These are phyloP conservation scores for Leccinum barrowsii DNA, from an alignment of 768 basidiomycete species.

Conservation along the genomic window DNA sequence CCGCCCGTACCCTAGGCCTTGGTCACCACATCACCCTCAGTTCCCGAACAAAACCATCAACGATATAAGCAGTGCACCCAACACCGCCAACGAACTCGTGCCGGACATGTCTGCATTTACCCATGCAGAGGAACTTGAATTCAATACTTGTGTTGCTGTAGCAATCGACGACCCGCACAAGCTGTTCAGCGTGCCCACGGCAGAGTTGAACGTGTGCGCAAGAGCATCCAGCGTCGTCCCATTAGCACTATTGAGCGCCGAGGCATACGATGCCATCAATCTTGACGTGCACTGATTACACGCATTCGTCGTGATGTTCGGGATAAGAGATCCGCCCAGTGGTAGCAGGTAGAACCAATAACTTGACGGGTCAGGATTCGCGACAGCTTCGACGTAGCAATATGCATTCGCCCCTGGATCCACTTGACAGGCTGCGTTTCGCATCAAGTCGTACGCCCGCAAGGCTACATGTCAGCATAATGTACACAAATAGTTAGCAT, in stretches of 20 bases:
- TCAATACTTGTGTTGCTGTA: slow-evolving; percentile 9
- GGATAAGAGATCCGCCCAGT: slow-evolving; percentile 52
- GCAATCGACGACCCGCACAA: slow-evolving; percentile 55
- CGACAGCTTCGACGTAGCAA: slow-evolving; percentile 69
- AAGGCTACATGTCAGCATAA: slow-evolving; percentile 42
- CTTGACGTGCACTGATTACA: slow-evolving; percentile 65
- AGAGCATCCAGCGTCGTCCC: slow-evolving; percentile 37
- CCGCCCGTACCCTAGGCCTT: not conserved
- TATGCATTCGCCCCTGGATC: slow-evolving; percentile 60
- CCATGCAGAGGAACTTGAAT: slow-evolving; percentile 11
- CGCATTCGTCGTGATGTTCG: slow-evolving; percentile 40
- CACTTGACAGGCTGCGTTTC: slow-evolving; percentile 54
- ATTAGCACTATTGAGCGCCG: slow-evolving; percentile 38
- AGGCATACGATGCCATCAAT: slow-evolving; percentile 53
- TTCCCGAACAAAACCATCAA: slow-evolving; percentile 7
- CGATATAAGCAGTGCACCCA: slow-evolving; percentile 13
- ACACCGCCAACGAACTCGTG: not conserved
- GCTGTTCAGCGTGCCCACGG: slow-evolving; percentile 42
- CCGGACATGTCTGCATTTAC: slow-evolving; percentile 5
- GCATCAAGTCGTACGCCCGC: slow-evolving; percentile 59
- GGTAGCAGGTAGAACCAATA: slow-evolving; percentile 72
- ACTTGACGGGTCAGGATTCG: slow-evolving; percentile 55
- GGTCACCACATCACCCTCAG: slow-evolving; percentile 6
- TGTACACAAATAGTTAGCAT: not conserved
- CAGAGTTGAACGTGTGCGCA: slow-evolving; percentile 45